Evolutionary conservation across 495 filamentous ascomycete species (phyloP), one percentile per base, ranked within the genome.

Genomic region (Annulohypoxylon bovei): DNA sequence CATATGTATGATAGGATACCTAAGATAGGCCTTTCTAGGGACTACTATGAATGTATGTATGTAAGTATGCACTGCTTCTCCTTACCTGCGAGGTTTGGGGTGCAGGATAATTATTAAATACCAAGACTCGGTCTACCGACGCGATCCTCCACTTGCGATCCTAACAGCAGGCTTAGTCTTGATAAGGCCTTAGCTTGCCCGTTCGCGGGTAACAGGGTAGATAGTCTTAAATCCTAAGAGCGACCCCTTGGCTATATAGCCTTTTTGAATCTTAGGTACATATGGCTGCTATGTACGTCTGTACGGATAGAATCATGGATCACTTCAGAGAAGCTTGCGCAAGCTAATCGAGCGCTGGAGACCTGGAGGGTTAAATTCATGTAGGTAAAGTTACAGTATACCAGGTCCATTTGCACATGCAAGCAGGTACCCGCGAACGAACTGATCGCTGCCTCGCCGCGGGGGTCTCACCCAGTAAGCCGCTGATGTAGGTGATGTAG

Each of bases 401-500:
- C 40, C 52, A 63, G 59, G 55, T 54, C 53, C 53, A 44, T 55
- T 72, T 49, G 54, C 70, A 65, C 70, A 67, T 72, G 65, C 65
- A 72, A 68, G 70, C 70, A 72, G 70, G 70, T 72, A 72, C 70
- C 70, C 70, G 70, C 65, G 61, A 68, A 57, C 59, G 65, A 65
- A 68, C 60, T 62, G 65, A 57, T 73, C 66, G 62, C 62, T 65
- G 46, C 39, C 39, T 42, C 39, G 39, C 23, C 39, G 42, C 42
- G 61, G 47, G 65, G 60, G 35, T 12, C 25, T 42, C 18, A 52
- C 56, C 44, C 57, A 67, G 57, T 70, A 62, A 62, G 67, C 67
- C 53, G 57, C 65, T 39, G 60, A 54, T 63, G 59, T 49, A 57
- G 1, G 28, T 58, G 40, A 28, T 54, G 22, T 55, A 28, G 46